Conservation (phyloP, 1,284 basidiomycete species). For the Coniophora puteana region DNA sequence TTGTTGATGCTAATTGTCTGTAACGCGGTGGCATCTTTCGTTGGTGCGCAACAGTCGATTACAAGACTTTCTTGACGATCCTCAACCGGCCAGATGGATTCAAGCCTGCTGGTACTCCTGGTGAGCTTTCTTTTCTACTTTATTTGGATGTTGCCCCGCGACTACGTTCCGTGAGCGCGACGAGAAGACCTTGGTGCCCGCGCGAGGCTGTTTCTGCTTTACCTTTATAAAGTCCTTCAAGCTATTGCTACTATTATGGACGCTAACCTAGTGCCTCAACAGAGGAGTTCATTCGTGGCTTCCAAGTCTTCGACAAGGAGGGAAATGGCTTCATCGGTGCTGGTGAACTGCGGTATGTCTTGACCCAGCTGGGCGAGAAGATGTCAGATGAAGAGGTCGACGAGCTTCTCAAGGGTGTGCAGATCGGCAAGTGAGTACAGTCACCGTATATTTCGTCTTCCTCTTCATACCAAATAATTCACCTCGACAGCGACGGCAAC, state of each 20-base stretch:
- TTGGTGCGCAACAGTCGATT: conserved; percentile 68
- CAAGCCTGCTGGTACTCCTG: conserved; percentile 92
- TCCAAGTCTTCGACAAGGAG: conserved; percentile 99
- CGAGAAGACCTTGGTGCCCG: neutral
- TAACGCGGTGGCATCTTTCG: neutral
- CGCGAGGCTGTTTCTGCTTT: neutral
- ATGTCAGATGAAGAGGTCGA: conserved; percentile 98
- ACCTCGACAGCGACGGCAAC: conserved; percentile 80
- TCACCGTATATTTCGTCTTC: neutral
- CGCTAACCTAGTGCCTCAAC: conserved; percentile 7
- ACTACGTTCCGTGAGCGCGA: neutral
- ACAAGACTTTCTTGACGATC: conserved; percentile 87
- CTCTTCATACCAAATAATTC: conserved; percentile 21
- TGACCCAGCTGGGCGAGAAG: conserved; percentile 96
- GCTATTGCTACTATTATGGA: neutral
- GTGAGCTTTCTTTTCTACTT: conserved; percentile 38
- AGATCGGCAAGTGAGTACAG: conserved; percentile 73
- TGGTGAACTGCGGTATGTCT: conserved; percentile 89
- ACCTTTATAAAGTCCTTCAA: neutral
- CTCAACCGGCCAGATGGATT: conserved; percentile 95
- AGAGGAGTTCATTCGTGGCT: conserved; percentile 99
- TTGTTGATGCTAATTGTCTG: conserved; percentile 11
- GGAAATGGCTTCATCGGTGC: conserved; percentile 96
- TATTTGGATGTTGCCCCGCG: neutral
- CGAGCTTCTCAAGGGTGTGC: conserved; percentile 93